Percentiles rank a stretch among this genome's conserved stretches.
phyloP scores from a whole-genome alignment of 2,329 filamentous ascomycete species.

The Penicillium thymicola region DNA sequence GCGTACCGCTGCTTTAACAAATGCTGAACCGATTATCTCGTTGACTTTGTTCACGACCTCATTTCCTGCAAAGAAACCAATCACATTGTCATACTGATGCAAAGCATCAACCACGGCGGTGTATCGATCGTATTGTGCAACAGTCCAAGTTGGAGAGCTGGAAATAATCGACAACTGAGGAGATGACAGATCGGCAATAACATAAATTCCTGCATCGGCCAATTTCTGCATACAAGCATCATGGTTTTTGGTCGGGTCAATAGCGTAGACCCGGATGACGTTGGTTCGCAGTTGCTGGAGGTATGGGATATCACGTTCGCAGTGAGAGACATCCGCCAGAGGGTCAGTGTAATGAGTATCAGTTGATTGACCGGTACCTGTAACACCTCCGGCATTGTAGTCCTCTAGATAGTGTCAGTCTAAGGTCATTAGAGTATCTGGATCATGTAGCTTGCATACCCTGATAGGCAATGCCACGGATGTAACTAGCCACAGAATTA shows the following conservation, averaged over 20 bases:
- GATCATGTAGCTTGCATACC: neutral
- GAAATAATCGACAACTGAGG: slow-evolving; percentile 81
- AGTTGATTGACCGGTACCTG: slow-evolving; percentile 33
- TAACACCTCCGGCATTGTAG: slow-evolving; percentile 1
- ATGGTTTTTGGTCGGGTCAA: slow-evolving; percentile 76
- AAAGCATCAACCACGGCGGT: slow-evolving; percentile 75
- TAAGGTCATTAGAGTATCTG: too few species aligned
- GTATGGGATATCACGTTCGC: slow-evolving; percentile 79
- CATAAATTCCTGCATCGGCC: slow-evolving; percentile 81
- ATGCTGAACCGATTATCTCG: slow-evolving; percentile 85
- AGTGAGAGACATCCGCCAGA: slow-evolving; percentile 65
- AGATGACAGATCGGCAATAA: slow-evolving; percentile 83
- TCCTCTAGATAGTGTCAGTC: neutral
- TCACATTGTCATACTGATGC: slow-evolving; percentile 76
- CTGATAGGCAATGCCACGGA: slow-evolving; percentile 7
- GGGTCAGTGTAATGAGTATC: slow-evolving; percentile 70
- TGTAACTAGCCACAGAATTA: neutral
- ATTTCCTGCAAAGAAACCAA: slow-evolving; percentile 97
- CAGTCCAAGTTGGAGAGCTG: slow-evolving; percentile 72
- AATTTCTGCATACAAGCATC: slow-evolving; percentile 77
- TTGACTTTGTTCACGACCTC: slow-evolving; percentile 80
- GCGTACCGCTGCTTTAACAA: slow-evolving; percentile 93
- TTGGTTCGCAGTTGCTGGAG: slow-evolving; percentile 78
- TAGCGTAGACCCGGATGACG: slow-evolving; percentile 86
- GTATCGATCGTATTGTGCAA: slow-evolving; percentile 73